These are phyloP conservation scores for Phylloporus sp. DNA, from an alignment of 768 basidiomycete species.

Conservation along the genomic window DNA sequence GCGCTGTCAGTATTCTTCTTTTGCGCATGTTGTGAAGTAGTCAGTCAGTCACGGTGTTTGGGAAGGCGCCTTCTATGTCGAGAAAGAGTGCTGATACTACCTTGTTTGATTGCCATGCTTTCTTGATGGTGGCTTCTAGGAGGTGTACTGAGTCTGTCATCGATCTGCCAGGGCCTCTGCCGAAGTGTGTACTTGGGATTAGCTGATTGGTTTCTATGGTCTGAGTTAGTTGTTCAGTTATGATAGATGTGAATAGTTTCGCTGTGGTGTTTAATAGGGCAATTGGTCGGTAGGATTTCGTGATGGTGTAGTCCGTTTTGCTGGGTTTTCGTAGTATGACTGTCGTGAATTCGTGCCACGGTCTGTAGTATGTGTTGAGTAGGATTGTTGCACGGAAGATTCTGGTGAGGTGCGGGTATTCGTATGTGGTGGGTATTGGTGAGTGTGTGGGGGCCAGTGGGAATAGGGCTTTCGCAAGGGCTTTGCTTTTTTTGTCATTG, in stretches of 20 bases:
- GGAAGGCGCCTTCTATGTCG: background rate
- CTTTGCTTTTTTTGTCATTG: too few species aligned
- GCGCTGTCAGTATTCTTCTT: background rate
- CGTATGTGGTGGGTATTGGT: background rate
- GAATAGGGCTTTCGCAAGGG: too few species aligned
- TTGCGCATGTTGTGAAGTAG: background rate
- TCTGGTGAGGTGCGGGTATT: too few species aligned
- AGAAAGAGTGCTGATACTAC: background rate
- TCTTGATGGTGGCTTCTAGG: background rate
- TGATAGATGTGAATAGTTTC: too few species aligned
- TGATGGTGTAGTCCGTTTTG: too few species aligned
- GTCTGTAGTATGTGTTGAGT: too few species aligned
- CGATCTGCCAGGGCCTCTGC: background rate
- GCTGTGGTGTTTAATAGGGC: too few species aligned
- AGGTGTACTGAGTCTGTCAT: background rate
- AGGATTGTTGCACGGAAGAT: too few species aligned
- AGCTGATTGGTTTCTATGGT: background rate
- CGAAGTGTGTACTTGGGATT: background rate
- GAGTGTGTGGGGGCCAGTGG: background rate
- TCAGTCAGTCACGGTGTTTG: background rate
- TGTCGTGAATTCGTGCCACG: too few species aligned
- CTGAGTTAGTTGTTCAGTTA: background rate
- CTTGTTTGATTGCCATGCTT: background rate
- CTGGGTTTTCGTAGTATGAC: too few species aligned
- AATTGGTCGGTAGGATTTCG: too few species aligned